Evolutionary conservation across 306 rosid species (phyloP).

Genomic region (Cucurbita argyrosperma): DNA sequence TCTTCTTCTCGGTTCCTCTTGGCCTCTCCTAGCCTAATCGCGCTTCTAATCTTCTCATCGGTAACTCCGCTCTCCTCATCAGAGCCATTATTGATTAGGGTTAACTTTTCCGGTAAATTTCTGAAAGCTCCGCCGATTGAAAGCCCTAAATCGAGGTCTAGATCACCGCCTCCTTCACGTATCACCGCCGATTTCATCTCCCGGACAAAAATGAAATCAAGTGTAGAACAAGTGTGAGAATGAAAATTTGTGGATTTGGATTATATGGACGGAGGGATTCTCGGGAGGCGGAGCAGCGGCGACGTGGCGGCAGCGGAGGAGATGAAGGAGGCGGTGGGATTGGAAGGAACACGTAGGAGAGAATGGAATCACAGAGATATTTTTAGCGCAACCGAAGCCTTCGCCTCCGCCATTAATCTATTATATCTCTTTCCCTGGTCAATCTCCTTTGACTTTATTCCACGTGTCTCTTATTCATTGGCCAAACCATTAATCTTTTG

Average conservation of each 20-base stretch:
- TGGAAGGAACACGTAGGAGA: neutral
- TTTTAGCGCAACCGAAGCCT: conserved; percentile 1
- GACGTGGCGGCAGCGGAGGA: neutral
- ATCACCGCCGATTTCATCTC: conserved; percentile 12
- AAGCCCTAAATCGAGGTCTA: conserved; percentile 53
- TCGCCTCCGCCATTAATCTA: neutral
- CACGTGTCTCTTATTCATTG: neutral
- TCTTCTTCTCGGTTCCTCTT: conserved; percentile 25
- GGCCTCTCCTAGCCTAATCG: conserved; percentile 30
- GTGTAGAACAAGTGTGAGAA: neutral
- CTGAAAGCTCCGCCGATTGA: conserved; percentile 46
- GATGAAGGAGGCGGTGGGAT: neutral
- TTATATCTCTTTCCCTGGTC: neutral
- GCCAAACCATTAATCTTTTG: too few relatives aligned
- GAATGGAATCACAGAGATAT: neutral
- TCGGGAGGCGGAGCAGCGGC: neutral
- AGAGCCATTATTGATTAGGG: neutral
- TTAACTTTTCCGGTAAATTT: neutral
- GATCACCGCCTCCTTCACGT: conserved; percentile 19
- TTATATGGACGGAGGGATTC: neutral
- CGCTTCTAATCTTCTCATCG: conserved; percentile 13
- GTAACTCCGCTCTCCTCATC: neutral
- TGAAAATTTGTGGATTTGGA: neutral
- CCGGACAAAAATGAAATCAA: too few relatives aligned
- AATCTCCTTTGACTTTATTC: neutral